Evolutionary conservation across 2,329 filamentous ascomycete genomes (phyloP), one percentile per base, ranked within the genome.

Genomic region (Trichoderma brevicompactum): DNA sequence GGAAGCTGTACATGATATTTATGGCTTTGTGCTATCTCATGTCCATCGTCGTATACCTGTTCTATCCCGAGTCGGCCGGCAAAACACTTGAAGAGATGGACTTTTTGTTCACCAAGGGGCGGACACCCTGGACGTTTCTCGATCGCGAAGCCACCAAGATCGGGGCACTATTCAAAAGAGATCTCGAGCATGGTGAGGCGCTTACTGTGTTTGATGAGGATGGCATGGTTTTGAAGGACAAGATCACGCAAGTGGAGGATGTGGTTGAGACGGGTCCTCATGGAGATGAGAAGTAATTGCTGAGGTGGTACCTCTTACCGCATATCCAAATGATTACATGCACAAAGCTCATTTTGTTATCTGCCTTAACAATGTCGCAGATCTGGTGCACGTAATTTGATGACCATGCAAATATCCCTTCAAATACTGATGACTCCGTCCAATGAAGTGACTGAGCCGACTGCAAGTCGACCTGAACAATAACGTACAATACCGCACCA

Each of bases 1-100:
- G 67, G 65, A 56, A 60, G 15, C 19, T 65, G 2, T 68, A 68
- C 41, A 67, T 68, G 46, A 67, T 68, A 23, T 68, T 68, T 44
- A 62, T 65, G 60, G 61, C 49, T 0, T 38, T 68, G 4, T 68
- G 67, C 23, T 67, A 67, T 17, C 49, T 58, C 61, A 67, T 67
- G 67, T 50, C 55, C 5, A 54, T 68, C 40, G 54, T 65, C 28
- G 67, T 67, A 17, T 68, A 62, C 36, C 46, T 68, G 12, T 62
- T 62, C 34, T 68, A 68, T 9, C 67, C 67, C 5, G 65, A 66
- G 13, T 64, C 65, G 19, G 65, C 65, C 3, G 59, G 59, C 12
- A 66, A 66, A 44, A 64, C 59, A 2, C 59, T 66, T 6, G 65
- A 66, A 17, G 65, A 66, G 38, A 66, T 66, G 58, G 65, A 66